phyloP scores from a whole-genome alignment of 2,329 filamentous ascomycete species.

The Aspergillus arachidicola region DNA sequence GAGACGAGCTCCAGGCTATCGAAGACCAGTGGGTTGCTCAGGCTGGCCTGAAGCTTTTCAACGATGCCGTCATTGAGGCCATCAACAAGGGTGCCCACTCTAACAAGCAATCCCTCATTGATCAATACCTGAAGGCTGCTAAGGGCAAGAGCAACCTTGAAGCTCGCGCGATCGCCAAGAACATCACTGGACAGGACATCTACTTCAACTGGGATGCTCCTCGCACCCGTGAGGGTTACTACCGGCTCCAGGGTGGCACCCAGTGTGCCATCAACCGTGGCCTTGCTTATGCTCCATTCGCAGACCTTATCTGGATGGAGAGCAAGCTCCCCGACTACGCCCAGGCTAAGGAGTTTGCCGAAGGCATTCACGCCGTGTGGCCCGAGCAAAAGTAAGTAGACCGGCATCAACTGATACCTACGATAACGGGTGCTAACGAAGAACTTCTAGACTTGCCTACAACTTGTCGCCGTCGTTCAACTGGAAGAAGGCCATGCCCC shows the following conservation, averaged over 20 bases:
- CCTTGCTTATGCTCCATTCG: constrained; percentile 88
- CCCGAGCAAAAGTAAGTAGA: constrained; percentile 86
- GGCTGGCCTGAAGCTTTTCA: constrained; percentile 83
- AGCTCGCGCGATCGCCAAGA: constrained; percentile 76
- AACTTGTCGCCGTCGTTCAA: constrained; percentile 99
- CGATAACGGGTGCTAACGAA: constrained; percentile 18
- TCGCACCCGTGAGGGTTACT: constrained; percentile 91
- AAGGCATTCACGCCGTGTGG: constrained; percentile 90
- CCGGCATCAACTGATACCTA: background rate
- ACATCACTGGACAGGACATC: constrained; percentile 76
- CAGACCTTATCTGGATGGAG: constrained; percentile 99
- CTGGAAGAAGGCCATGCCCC: constrained; percentile 96
- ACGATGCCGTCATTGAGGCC: constrained; percentile 81
- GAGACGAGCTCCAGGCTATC: constrained; percentile 80
- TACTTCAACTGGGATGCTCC: constrained; percentile 96
- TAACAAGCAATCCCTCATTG: constrained; percentile 69
- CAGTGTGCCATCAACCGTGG: constrained; percentile 90
- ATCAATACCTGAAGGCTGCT: constrained; percentile 66
- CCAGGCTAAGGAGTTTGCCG: constrained; percentile 90
- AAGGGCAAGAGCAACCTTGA: constrained; percentile 87
- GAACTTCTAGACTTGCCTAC: constrained; percentile 75
- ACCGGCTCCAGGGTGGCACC: constrained; percentile 87
- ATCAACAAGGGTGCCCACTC: constrained; percentile 68
- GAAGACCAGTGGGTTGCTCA: constrained; percentile 85
- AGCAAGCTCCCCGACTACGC: constrained; percentile 89